Base-by-base conservation (phyloP, 2,329 filamentous ascomycete genomes). In the Arachnomyces sp. region DNA sequence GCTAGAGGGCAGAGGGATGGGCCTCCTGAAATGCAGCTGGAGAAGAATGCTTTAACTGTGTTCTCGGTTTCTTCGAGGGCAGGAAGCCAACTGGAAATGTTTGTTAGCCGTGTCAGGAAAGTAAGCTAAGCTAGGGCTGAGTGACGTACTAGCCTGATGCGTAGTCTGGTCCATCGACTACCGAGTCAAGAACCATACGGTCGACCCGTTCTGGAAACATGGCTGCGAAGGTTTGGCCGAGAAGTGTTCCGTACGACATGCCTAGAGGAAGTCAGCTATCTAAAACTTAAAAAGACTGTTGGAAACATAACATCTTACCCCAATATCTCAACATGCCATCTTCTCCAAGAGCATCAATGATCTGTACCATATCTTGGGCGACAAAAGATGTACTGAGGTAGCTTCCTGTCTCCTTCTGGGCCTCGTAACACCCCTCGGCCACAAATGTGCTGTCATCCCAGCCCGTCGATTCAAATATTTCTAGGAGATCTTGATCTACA, bases 11-110 rank as follows among this genome's bases (percentile, higher is more conserved):
- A 79, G 4, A 52, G 61, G 0, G 58, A 44, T 25, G 21, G 21
- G 0, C 72, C 71, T 11, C 69, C 74, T 33, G 63, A 54, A 47
- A 70, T 66, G 51, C 77, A 82, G 28, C 67, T 65, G 12, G 62
- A 55, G 50, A 73, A 76, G 39, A 80, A 77, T n/a, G 61, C 67
- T 0, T 65, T 56, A 47, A 77, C 65, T 6, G 73, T 67, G 35
- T 67, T 63, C 51, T 80, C 75, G 4, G 71, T 68, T 47, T 79
- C 71, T 11, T 59, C 60, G 4, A 75, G 50, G 34, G 67, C 61
- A 15, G 61, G 57, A 42, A 66, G 68, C 72, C 72, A 77, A 47
- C 54, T 42, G 28, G 29, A 16, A 34, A 44, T 36, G 34, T 29
- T 14, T 38, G 42, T 28, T 39, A 47, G 28, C 45, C 44, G 14